Evolutionary conservation across 2,329 filamentous ascomycete genomes (phyloP).

Genomic region (Diaporthe aspalathi): DNA sequence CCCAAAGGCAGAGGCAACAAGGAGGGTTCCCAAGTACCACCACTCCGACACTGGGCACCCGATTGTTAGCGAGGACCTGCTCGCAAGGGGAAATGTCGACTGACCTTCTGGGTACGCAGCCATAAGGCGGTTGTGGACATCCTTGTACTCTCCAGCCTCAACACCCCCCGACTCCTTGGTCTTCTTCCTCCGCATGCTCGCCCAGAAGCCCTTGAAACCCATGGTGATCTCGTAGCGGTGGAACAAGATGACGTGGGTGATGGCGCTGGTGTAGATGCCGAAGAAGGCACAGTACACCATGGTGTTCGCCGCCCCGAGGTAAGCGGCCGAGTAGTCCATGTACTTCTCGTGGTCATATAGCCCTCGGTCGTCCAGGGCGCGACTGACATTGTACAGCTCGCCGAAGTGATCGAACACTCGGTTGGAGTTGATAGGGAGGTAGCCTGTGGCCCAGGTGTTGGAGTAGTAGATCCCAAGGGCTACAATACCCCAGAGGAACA

Average conservation of each 20-base stretch:
- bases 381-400: slow-evolving; percentile 58
- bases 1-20: slow-evolving; percentile 41
- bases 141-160: slow-evolving; percentile 43
- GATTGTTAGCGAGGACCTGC: neutral
- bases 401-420: slow-evolving; percentile 63
- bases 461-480: slow-evolving; percentile 50
- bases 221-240: slow-evolving; percentile 63
- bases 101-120: slow-evolving; percentile 46
- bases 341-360: slow-evolving; percentile 44
- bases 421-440: slow-evolving; percentile 65
- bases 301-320: slow-evolving; percentile 41
- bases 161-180: neutral
- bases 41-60: neutral
- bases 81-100: slow-evolving; percentile 46
- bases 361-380: slow-evolving; percentile 33
- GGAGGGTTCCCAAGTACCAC: slow-evolving; percentile 7
- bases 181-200: slow-evolving; percentile 27
- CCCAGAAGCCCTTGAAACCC: slow-evolving; percentile 57
- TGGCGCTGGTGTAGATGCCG: slow-evolving; percentile 62
- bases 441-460: slow-evolving; percentile 44
- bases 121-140: slow-evolving; percentile 61
- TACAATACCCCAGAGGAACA: slow-evolving; percentile 66
- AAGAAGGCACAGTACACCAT: slow-evolving; percentile 66
- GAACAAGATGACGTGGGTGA: slow-evolving; percentile 63
- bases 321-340: slow-evolving; percentile 44